These are phyloP conservation scores for Aspergillus terreus DNA, from an alignment of 2,329 filamentous ascomycete species.

Conservation along the genomic window DNA sequence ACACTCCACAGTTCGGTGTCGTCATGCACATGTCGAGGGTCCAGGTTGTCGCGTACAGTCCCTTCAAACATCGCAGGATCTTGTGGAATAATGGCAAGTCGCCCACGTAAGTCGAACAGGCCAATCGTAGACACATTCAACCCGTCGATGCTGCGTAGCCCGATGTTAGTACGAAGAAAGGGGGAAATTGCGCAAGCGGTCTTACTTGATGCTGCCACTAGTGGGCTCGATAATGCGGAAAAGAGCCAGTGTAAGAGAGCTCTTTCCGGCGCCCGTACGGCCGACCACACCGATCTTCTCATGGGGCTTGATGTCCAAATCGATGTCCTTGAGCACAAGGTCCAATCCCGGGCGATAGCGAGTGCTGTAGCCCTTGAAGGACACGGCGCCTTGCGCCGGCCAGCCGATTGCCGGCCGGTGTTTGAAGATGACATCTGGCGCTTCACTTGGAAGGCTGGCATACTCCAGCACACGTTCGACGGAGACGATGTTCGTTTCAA, in stretches of 20 bases:
- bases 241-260: conserved; percentile 51
- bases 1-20: conserved; percentile 98
- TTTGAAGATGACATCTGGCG: conserved; percentile 87
- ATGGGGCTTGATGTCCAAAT: conserved; percentile 85
- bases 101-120: conserved; percentile 78
- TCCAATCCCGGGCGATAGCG: conserved; percentile 87
- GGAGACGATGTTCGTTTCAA: conserved; percentile 99
- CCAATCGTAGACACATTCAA: conserved; percentile 89
- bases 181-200: conserved; percentile 4
- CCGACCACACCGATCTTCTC: conserved; percentile 99
- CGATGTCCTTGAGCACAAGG: conserved; percentile 89
- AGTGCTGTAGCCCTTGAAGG: conserved; percentile 91
- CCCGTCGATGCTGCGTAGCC: conserved; percentile 65
- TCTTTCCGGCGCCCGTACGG: conserved; percentile 70
- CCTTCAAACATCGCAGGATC: conserved; percentile 95
- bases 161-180: conserved; percentile 12
- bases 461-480: conserved; percentile 98
- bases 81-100: conserved; percentile 94
- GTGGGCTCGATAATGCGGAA: conserved; percentile 93
- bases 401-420: conserved; percentile 83
- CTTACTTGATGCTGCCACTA: conserved; percentile 66
- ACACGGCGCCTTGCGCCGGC: conserved; percentile 83
- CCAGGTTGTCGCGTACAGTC: conserved; percentile 88
- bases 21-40: conserved; percentile 90
- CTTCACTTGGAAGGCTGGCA: conserved; percentile 83